Base-by-base conservation (phyloP, 306 rosid species). In the Gastrolobium bilobum region DNA sequence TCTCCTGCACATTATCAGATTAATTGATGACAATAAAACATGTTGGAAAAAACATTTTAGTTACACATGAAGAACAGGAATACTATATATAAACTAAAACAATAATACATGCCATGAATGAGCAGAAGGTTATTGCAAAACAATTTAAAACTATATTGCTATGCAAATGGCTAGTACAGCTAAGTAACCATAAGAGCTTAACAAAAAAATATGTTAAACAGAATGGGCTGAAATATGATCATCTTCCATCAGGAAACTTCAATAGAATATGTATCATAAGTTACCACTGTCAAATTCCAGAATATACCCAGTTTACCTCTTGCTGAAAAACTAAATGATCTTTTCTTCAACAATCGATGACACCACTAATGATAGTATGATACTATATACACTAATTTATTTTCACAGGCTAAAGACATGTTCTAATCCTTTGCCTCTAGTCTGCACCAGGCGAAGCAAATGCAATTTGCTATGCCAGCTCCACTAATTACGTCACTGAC, bases 1-100 rank as follows among this genome's bases (percentile, higher is more conserved):
- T 91, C 76, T 95, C 99, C 99, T 95, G 94, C 85, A 68, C 4
- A 58, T 75, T 37, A 62, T 65, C 78, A 50, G 71, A 79, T 75
- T 69, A 53, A 63, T 67, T 52, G 59, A 70, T 40, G 66, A 68
- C 43, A 26, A 48, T 38, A 70, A 65, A 61, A 76, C 10, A 33
- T 51, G 76, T 68, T 34, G 60, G 44, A 33, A 39, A 68, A 43
- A 56, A 29, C 48, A 68, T 35, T 50, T 60, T 14, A 73, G 43
- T 38, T 47, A 63, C 52, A 50, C 31, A 39, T 31, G n/a, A 62
- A 61, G 67, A 75, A 79, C 38, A 58, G 46, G 76, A 59, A 62
- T 56, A 42, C 67, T 6, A 62, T 73, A 69, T 33, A 44, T 59
- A 47, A 77, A 81, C 61, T 79, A 37, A 60, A 52, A 62, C 42